A percentile compares a stretch with the other conserved stretches of the same genome.
Conservation (phyloP, 371 early-diverging fungal genomes). For the Mortierella sp. region DNA sequence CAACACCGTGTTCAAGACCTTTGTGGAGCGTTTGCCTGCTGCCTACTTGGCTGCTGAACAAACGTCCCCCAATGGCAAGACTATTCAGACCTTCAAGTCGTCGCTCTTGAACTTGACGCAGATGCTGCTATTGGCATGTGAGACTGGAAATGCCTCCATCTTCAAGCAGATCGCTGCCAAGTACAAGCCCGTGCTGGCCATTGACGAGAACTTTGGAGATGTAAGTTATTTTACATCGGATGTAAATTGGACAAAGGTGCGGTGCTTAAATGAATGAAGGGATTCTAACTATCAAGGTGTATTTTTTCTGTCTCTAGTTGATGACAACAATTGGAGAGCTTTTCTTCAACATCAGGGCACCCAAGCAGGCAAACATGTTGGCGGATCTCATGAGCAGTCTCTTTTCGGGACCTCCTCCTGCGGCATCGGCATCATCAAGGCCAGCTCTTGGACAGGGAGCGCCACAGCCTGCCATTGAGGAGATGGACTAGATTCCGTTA, state of each 20-base stretch:
- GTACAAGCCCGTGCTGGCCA: constrained; percentile 66
- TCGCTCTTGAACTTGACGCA: constrained; percentile 81
- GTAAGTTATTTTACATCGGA: constrained; percentile 42
- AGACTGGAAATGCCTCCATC: constrained; percentile 74
- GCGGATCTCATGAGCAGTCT: constrained; percentile 81
- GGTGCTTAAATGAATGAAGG: no score
- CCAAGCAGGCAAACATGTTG: constrained; percentile 77
- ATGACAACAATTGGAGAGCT: constrained; percentile 76
- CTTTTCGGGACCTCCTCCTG: constrained; percentile 65
- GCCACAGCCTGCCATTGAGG: constrained; percentile 52
- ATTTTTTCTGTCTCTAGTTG: constrained; percentile 46
- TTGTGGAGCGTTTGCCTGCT: constrained; percentile 61
- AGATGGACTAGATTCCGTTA: constrained; percentile 42
- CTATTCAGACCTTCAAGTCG: constrained; percentile 66
- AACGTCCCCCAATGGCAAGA: constrained; percentile 56
- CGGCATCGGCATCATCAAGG: constrained; percentile 20
- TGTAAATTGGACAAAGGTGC: neutral
- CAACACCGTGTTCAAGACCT: constrained; percentile 72
- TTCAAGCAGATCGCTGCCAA: constrained; percentile 70
- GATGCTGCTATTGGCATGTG: constrained; percentile 75
- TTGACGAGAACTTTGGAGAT: constrained; percentile 61
- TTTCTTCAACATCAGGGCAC: constrained; percentile 77
- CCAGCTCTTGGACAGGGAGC: constrained; percentile 39
- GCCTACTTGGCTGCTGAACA: constrained; percentile 43
- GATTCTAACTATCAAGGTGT: neutral